A percentile compares a stretch with the other conserved stretches of the same genome.
Conservation (phyloP, 106 monocot species). For the Dendrobium catenatum region DNA sequence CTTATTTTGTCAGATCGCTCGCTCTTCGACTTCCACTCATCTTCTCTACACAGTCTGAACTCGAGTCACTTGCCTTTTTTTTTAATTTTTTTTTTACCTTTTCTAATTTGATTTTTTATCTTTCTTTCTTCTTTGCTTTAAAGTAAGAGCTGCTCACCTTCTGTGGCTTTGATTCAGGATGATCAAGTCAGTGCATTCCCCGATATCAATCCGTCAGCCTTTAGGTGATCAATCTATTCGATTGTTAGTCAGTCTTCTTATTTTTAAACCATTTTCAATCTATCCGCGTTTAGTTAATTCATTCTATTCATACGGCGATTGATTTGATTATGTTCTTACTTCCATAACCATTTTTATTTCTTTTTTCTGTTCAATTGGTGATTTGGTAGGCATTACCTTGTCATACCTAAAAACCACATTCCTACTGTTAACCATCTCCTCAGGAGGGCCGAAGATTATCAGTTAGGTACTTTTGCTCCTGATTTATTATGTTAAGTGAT, state of each 20-base stretch:
- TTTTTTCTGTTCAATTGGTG: background rate
- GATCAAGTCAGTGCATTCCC: conserved; percentile 69
- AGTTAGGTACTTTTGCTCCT: conserved; percentile 47
- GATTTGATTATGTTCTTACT: background rate
- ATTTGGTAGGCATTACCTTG: conserved; percentile 76
- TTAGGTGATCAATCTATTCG: conserved; percentile 34
- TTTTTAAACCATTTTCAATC: background rate
- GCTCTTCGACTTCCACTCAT: conserved; percentile 33
- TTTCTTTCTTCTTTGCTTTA: background rate
- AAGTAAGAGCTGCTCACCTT: background rate
- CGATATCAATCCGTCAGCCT: conserved; percentile 73
- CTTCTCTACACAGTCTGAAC: conserved; percentile 48
- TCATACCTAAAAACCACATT: conserved; percentile 74
- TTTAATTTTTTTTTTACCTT: too few species aligned
- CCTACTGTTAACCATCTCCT: conserved; percentile 57
- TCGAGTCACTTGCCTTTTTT: background rate
- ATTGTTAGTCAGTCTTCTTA: background rate
- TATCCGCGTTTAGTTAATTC: background rate
- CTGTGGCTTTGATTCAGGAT: conserved; percentile 17
- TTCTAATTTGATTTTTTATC: too few species aligned
- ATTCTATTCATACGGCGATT: background rate
- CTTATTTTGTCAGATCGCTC: conserved; percentile 60
- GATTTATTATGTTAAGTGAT: conserved; percentile 5
- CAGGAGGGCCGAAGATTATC: conserved; percentile 52
- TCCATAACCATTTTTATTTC: background rate